These are phyloP conservation scores for Diplocarpon mali DNA, from an alignment of 2,329 filamentous ascomycete genomes.

Conservation along the genomic window DNA sequence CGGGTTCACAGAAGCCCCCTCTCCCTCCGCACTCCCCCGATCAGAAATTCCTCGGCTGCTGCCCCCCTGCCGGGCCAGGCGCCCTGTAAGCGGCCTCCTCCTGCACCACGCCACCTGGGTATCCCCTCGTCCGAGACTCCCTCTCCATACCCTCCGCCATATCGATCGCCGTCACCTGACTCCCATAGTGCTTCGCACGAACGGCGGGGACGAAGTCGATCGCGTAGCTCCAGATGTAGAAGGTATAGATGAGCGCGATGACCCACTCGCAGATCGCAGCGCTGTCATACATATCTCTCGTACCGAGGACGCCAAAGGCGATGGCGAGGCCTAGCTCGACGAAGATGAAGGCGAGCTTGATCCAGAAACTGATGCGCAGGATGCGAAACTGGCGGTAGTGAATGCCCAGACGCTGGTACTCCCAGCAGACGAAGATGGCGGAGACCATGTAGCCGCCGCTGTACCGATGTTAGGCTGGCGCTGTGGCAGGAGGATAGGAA, in stretches of 20 bases:
- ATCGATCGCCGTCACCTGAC: conserved; percentile 5
- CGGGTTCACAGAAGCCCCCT: background rate
- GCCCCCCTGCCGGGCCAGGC: background rate
- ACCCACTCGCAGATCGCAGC: conserved; percentile 70
- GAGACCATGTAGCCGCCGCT: conserved; percentile 65
- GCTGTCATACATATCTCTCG: conserved; percentile 41
- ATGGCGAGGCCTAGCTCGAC: conserved; percentile 65
- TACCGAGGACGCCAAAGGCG: conserved; percentile 53
- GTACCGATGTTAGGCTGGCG: background rate
- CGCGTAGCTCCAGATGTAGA: conserved; percentile 76
- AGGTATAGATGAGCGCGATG: conserved; percentile 72
- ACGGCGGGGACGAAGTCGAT: conserved; percentile 72
- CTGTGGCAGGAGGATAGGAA: background rate
- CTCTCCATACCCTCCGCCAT: conserved; percentile 5
- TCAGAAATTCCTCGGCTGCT: conserved; percentile 1
- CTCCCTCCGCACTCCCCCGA: background rate
- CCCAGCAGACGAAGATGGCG: conserved; percentile 77
- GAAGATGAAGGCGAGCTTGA: conserved; percentile 74
- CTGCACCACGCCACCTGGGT: conserved; percentile 1
- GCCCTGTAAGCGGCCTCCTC: conserved; percentile 4
- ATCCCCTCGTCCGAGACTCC: conserved; percentile 3
- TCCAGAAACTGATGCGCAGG: conserved; percentile 67
- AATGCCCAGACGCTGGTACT: conserved; percentile 78
- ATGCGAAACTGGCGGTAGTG: conserved; percentile 65
- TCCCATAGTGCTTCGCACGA: conserved; percentile 6